A percentile compares a stretch with the other conserved stretches of the same genome.
Evolutionary conservation across 805 yeast genomes (phyloP).

Genomic region (Candida chauliodis): DNA sequence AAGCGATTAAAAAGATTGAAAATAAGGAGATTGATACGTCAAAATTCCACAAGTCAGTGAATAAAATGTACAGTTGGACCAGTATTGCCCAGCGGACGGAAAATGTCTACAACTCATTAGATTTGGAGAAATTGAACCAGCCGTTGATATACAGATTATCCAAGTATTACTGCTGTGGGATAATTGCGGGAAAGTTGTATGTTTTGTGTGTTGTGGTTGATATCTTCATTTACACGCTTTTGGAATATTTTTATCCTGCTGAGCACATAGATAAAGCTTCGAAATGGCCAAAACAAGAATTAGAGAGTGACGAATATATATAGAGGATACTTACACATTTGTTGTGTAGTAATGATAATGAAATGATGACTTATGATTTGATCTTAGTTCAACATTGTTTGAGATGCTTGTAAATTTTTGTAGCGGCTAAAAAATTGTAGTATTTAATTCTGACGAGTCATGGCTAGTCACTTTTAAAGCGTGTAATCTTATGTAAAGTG

Average conservation of each 20-base stretch:
- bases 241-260: conserved; percentile 72
- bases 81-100: conserved; percentile 87
- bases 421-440: too few species aligned
- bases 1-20: conserved; percentile 64
- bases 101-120: conserved; percentile 60
- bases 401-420: too few species aligned
- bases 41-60: conserved; percentile 72
- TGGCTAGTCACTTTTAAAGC: too few species aligned
- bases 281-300: conserved; percentile 67
- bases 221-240: conserved; percentile 53
- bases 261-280: conserved; percentile 65
- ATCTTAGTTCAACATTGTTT: too few species aligned
- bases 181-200: conserved; percentile 84
- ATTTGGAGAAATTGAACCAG: conserved; percentile 40
- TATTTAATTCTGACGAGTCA: too few species aligned
- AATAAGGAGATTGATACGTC: conserved; percentile 64
- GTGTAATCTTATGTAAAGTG: too few species aligned
- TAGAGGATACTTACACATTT: too few species aligned
- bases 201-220: conserved; percentile 81
- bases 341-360: too few species aligned
- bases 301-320: not conserved
- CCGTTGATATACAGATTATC: conserved; percentile 57
- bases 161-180: conserved; percentile 66
- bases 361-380: too few species aligned
- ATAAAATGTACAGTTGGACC: conserved; percentile 85